Conservation (phyloP, 345 rosid species). For the Linum usitatissimum region DNA sequence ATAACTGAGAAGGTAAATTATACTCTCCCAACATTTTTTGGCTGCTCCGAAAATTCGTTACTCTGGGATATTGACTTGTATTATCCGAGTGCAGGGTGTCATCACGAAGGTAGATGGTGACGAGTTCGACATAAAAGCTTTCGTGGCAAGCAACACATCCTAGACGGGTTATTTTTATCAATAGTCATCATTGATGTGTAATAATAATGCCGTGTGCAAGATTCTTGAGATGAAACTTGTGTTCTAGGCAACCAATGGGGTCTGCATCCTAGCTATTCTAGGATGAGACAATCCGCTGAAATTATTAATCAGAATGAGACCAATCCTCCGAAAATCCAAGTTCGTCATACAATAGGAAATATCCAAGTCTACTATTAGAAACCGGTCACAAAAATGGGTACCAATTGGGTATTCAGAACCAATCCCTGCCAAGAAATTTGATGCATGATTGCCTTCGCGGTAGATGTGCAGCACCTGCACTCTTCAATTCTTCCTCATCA, state of each 20-base stretch:
- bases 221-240: not conserved
- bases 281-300: no score
- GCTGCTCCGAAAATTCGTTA: not conserved
- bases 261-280: no score
- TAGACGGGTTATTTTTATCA: not conserved
- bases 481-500: no score
- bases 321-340: no score
- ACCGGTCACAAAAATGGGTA: no score
- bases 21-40: not conserved
- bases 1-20: constrained; percentile 67
- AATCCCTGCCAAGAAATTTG: no score
- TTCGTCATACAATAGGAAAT: no score
- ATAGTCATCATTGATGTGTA: not conserved
- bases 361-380: no score
- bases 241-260: not conserved
- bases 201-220: not conserved
- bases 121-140: constrained; percentile 49
- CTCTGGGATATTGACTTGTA: not conserved
- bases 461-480: no score
- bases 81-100: constrained; percentile 44
- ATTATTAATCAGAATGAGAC: no score
- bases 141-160: constrained; percentile 17
- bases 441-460: no score
- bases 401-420: no score
- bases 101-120: constrained; percentile 37